Evolutionary conservation across 148 eudicot genomes (phyloP), one percentile per base, ranked within the genome.

Genomic region (Bassia scoparia): DNA sequence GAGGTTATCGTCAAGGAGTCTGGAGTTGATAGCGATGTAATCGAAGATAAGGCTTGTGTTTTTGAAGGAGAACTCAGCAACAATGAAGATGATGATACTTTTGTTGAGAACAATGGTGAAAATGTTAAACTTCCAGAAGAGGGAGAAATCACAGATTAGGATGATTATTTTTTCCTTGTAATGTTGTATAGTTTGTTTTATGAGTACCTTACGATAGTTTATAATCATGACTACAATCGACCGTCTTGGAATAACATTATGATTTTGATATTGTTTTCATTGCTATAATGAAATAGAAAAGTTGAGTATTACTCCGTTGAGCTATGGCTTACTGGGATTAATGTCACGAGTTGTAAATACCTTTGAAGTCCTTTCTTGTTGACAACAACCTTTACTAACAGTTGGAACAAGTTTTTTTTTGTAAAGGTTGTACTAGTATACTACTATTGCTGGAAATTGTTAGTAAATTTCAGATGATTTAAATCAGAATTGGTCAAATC

Each of bases 91-190:
- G 20, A 5, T 20, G 48, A 30, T 4, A 44, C 60, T 48, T 74
- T 34, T 24, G 55, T 24, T 46, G 70, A 52, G 34, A 61, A 17
- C 21, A 77, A 71, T 26, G 65, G 34, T 35, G 58, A 68, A 44
- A 50, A 59, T 60, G 68, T 26, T 14, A 52, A 58, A 61, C 59
- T 81, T 64, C 68, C 75, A 49, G 91, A 86, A 84, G 90, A 89
- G 83, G 93, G 93, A 23, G 90, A 89, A 72, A 82, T 87, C 38
- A 73, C 82, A 29, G 90, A 89, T 71, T 89, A 79, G 61, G 43
- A 17, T 1, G 29, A 14, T 66, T 16, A 7, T 67, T 26, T 24
- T 69, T 31, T 12, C 35, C 26, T 3, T 53, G 72, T 20, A 23
- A 37, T 34, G 24, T 35, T 63, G 67, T 63, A 63, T 37, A 35